Evolutionary conservation across 495 filamentous ascomycete genomes (phyloP).

Genomic region (Thozetella sp.): DNA sequence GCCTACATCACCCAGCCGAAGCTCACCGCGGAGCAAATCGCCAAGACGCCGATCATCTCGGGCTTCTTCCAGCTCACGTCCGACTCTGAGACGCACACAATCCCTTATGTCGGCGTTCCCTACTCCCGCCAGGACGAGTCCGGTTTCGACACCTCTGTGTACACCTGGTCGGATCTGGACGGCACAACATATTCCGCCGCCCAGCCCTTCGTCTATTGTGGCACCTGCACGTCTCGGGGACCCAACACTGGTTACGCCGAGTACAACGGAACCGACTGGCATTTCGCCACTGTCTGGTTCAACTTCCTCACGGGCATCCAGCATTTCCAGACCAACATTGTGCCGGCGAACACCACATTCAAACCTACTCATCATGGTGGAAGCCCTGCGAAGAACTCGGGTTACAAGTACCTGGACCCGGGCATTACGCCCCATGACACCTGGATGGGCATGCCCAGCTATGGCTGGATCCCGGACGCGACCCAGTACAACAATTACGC

Average conservation of each 20-base stretch:
- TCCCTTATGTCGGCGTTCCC: not conserved
- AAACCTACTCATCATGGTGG: not conserved
- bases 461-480: not conserved
- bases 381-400: not conserved
- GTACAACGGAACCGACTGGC: constrained; percentile 2
- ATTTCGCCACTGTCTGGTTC: not conserved
- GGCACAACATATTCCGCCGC: not conserved
- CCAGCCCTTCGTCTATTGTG: not conserved
- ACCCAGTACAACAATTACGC: constrained; percentile 3
- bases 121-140: not conserved
- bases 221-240: not conserved
- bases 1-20: not conserved
- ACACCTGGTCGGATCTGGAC: not conserved
- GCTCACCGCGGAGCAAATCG: not conserved
- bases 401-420: constrained; percentile 3
- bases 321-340: constrained; percentile 2
- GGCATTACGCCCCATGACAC: not conserved
- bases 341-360: not conserved
- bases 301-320: not conserved
- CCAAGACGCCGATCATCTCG: not conserved
- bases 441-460: not conserved
- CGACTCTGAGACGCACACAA: not conserved
- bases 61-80: constrained; percentile 2
- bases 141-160: not conserved
- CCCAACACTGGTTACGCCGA: not conserved